A percentile compares a stretch with the other conserved stretches of the same genome.
phyloP scores from a whole-genome alignment of 169 alveolate genomes.

The Ichthyophthirius multifiliis region DNA sequence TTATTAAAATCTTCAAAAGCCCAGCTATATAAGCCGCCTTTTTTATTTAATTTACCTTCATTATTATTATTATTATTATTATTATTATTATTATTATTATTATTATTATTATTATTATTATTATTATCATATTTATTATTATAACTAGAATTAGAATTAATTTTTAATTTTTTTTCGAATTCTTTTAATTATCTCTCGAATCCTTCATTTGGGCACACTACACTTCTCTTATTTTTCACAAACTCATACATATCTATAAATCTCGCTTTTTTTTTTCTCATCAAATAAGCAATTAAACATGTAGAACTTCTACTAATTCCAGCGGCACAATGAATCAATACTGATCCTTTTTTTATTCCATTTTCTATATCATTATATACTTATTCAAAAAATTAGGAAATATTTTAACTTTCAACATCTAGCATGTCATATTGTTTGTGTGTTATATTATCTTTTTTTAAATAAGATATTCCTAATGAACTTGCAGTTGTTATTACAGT shows the following conservation, averaged over 20 bases:
- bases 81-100: too few species aligned
- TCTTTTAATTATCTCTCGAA: conserved; percentile 36
- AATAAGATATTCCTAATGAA: conserved; percentile 8
- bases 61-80: too few species aligned
- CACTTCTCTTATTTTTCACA: conserved; percentile 32
- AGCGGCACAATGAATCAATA: conserved; percentile 34
- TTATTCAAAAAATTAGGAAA: not conserved
- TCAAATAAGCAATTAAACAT: conserved; percentile 58
- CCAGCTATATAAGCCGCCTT: too few species aligned
- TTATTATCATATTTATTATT: too few species aligned
- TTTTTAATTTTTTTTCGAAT: conserved; percentile 39
- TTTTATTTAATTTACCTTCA: too few species aligned
- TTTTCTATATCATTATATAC: not conserved
- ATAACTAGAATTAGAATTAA: too few species aligned
- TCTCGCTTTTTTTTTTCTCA: conserved; percentile 30
- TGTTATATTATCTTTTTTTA: not conserved
- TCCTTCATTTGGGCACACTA: conserved; percentile 54
- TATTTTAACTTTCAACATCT: not conserved
- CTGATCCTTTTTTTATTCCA: conserved; percentile 10
- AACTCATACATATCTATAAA: conserved; percentile 24
- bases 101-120: too few species aligned
- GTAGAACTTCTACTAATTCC: conserved; percentile 66
- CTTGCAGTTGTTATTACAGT: conserved; percentile 23
- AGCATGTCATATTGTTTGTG: not conserved
- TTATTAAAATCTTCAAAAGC: too few species aligned